Base-by-base conservation (phyloP, 352 stramenopile species). In the Peronospora destructor region DNA sequence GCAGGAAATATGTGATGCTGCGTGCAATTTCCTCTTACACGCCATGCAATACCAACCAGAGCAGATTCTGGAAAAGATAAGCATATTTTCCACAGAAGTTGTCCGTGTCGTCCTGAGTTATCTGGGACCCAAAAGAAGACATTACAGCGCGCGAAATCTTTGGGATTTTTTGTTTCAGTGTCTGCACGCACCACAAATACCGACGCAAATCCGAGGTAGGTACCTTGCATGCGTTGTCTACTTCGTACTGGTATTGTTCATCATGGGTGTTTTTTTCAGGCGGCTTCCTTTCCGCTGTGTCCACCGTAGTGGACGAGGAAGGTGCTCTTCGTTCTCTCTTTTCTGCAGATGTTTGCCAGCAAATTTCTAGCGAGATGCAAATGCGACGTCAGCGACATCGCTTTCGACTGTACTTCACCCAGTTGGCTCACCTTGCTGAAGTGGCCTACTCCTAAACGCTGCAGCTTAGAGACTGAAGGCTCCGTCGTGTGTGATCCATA, bases 81-180 rank as follows among this genome's bases (percentile, higher is more conserved):
- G 61, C 30, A 45, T 66, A 8, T 79, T 79, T 45, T 41, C 66
- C 13, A 34, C 38, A 3, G 57, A 73, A 19, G 57, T 85, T 53
- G 45, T 84, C 14, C 71, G 62, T 34, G 61, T 66, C n/a, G 54
- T 73, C 14, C 30, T 88, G 14, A 53, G 56, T 10, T 86, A 76
- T 45, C 59, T 88, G 42, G 70, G 59, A 1, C 58, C 71, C 0
- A 76, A 72, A 48, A 53, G 74, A 26, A 49, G 44, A 19, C 54
- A 74, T 45, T 85, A 85, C 58, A 64, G 68, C 7, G 64, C 61
- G 10, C 73, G 73, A 7, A 80, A 66, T 32, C 3, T 89, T 0
- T 87, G 71, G 73, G 66, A 85, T 41, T 87, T 89, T 49, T 53
- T 89, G 23, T 86, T 82, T 51, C 69, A 87, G 32, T 66, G 83